These are phyloP conservation scores for Saturnispora hagleri DNA, from an alignment of 805 yeast genomes.

Conservation along the genomic window DNA sequence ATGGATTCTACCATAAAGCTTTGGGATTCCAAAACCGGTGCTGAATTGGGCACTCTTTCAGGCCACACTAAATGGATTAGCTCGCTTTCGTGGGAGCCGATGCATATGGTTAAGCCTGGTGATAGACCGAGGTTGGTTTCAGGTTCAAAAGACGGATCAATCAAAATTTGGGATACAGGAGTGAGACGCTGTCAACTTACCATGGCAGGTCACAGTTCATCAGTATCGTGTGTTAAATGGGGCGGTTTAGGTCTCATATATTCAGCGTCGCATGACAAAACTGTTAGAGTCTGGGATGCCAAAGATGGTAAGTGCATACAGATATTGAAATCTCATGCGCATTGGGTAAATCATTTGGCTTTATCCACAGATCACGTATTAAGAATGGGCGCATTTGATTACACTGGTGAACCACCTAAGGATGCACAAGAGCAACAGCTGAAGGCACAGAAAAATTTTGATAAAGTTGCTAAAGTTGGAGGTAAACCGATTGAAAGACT, in stretches of 20 bases:
- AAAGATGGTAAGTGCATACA: constrained; percentile 68
- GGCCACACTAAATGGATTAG: constrained; percentile 92
- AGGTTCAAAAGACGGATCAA: constrained; percentile 85
- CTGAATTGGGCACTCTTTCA: constrained; percentile 49
- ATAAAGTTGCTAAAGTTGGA: constrained; percentile 49
- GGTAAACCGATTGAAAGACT: constrained; percentile 61
- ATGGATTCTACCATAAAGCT: constrained; percentile 86
- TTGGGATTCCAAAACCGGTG: constrained; percentile 78
- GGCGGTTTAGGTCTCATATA: constrained; percentile 81
- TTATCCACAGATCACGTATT: constrained; percentile 84
- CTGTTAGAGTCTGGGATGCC: constrained; percentile 87
- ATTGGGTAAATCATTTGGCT: constrained; percentile 95
- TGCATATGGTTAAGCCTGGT: constrained; percentile 66
- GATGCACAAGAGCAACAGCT: constrained; percentile 38
- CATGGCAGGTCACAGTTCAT: constrained; percentile 77
- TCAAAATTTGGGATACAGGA: constrained; percentile 81
- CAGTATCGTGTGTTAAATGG: constrained; percentile 97
- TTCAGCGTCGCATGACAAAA: constrained; percentile 92
- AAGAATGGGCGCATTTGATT: constrained; percentile 83
- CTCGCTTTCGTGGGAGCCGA: constrained; percentile 88
- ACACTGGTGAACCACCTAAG: constrained; percentile 40
- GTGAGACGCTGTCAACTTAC: constrained; percentile 58
- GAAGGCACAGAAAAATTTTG: constrained; percentile 52
- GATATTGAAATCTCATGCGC: constrained; percentile 83
- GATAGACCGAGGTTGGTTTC: constrained; percentile 65